These are phyloP conservation scores for Pythium monospermum DNA, from an alignment of 352 stramenopile genomes.

Conservation along the genomic window DNA sequence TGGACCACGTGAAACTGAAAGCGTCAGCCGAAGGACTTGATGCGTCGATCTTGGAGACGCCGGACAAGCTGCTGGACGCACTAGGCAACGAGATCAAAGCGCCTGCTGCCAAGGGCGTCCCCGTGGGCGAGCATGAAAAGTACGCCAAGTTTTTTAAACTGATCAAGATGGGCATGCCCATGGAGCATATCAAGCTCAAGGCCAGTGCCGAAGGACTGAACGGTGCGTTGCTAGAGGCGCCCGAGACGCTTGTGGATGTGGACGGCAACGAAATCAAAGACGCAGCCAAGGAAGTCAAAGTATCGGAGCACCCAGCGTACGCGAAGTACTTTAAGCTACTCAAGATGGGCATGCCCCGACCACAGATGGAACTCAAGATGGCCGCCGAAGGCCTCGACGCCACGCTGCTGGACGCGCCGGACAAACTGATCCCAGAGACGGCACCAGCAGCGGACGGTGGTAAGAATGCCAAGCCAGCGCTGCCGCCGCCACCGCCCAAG, in stretches of 20 bases:
- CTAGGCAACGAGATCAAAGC: constrained; percentile 45
- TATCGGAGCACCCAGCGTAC: constrained; percentile 84
- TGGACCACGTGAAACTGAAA: constrained; percentile 89
- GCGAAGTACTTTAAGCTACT: constrained; percentile 96
- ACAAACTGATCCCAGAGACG: constrained; percentile 60
- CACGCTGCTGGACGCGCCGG: constrained; percentile 82
- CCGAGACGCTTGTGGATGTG: constrained; percentile 30
- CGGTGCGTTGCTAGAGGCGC: constrained; percentile 50
- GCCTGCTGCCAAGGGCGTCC: constrained; percentile 24
- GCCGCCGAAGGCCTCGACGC: constrained; percentile 87
- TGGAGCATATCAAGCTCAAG: constrained; percentile 89
- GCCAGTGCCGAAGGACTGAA: constrained; percentile 59
- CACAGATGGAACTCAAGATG: constrained; percentile 92
- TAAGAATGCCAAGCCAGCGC: constrained; percentile 19
- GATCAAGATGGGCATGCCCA: constrained; percentile 79
- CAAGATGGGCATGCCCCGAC: constrained; percentile 92
- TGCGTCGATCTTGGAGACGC: constrained; percentile 43
- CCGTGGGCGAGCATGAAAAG: constrained; percentile 56
- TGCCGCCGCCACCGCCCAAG: constrained; percentile 48
- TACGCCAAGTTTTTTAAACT: constrained; percentile 94
- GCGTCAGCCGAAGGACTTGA: constrained; percentile 52
- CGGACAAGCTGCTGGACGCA: constrained; percentile 50
- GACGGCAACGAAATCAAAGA: constrained; percentile 24
- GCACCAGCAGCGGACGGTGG: constrained; percentile 18
- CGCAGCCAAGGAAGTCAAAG: constrained; percentile 30